These are phyloP conservation scores for Aspergillus aculeatus DNA, from an alignment of 2,329 filamentous ascomycete genomes.

Conservation along the genomic window DNA sequence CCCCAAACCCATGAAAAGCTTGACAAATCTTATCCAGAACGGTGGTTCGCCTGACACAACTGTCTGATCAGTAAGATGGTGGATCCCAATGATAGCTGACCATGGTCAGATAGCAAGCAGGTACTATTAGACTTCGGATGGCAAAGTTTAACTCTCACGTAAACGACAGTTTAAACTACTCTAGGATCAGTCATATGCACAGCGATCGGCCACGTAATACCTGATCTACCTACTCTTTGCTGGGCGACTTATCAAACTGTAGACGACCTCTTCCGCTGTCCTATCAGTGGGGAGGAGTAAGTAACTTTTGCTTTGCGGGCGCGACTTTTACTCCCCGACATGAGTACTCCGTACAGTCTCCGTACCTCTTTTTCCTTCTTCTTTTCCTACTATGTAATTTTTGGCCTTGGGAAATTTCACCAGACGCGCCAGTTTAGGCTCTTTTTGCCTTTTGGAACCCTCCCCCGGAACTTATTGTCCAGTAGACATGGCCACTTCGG, in stretches of 20 bases:
- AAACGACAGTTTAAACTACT: not conserved
- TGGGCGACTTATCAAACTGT: slow-evolving; percentile 8
- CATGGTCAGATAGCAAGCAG: not conserved
- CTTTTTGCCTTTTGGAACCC: not conserved
- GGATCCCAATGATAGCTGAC: not conserved
- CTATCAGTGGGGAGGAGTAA: not conserved
- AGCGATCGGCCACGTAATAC: slow-evolving; percentile 12
- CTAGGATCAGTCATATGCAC: slow-evolving; percentile 16
- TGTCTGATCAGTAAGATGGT: slow-evolving; percentile 7
- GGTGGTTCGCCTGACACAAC: slow-evolving; percentile 7
- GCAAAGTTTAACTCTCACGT: not conserved
- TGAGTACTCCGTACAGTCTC: too few relatives aligned
- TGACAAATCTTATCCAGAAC: slow-evolving; percentile 13
- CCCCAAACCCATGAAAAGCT: slow-evolving; percentile 6
- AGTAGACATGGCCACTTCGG: slow-evolving; percentile 11
- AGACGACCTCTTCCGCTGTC: not conserved
- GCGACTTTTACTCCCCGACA: not conserved
- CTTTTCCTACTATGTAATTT: not conserved
- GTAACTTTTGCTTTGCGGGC: not conserved
- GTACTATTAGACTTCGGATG: not conserved
- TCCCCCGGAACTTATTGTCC: slow-evolving; percentile 17
- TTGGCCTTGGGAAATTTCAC: not conserved
- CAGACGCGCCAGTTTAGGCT: not conserved
- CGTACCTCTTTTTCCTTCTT: too few relatives aligned
- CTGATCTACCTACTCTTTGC: not conserved